A percentile compares a stretch with the other conserved stretches of the same genome.
Conservation (phyloP, 495 filamentous ascomycete species). For the Pyronema omphalodes region DNA sequence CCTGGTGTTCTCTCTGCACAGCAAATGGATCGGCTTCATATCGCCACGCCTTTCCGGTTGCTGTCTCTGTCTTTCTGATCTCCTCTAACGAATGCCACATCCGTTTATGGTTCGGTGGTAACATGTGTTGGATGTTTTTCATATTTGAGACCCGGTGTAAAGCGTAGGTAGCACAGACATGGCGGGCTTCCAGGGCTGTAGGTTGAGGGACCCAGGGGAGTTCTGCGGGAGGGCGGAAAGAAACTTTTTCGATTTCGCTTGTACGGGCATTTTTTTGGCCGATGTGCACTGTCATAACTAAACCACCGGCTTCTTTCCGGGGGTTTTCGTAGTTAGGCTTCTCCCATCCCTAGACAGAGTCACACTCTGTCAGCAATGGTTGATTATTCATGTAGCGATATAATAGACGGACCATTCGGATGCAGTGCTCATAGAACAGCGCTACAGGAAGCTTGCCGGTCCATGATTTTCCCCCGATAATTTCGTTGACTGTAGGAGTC, state of each 20-base stretch:
- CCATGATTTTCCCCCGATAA: constrained; percentile 93
- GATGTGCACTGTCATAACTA: constrained; percentile 60
- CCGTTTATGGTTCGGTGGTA: constrained; percentile 74
- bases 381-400: background rate
- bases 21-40: constrained; percentile 91
- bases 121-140: constrained; percentile 81
- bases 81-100: constrained; percentile 70
- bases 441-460: constrained; percentile 91
- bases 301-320: constrained; percentile 35
- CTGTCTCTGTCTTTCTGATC: constrained; percentile 57
- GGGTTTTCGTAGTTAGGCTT: constrained; percentile 66
- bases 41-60: constrained; percentile 66
- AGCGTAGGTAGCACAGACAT: constrained; percentile 80
- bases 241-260: constrained; percentile 44
- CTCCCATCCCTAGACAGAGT: constrained; percentile 55
- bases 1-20: constrained; percentile 57
- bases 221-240: constrained; percentile 46
- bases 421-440: constrained; percentile 81
- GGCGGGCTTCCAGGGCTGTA: constrained; percentile 70
- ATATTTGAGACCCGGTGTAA: constrained; percentile 83
- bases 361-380: background rate
- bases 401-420: constrained; percentile 23
- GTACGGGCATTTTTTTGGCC: constrained; percentile 69
- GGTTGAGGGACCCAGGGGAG: constrained; percentile 51
- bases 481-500: constrained; percentile 8